These are phyloP conservation scores for Acidiella bohemica DNA, from an alignment of 495 filamentous ascomycete genomes.

Conservation along the genomic window DNA sequence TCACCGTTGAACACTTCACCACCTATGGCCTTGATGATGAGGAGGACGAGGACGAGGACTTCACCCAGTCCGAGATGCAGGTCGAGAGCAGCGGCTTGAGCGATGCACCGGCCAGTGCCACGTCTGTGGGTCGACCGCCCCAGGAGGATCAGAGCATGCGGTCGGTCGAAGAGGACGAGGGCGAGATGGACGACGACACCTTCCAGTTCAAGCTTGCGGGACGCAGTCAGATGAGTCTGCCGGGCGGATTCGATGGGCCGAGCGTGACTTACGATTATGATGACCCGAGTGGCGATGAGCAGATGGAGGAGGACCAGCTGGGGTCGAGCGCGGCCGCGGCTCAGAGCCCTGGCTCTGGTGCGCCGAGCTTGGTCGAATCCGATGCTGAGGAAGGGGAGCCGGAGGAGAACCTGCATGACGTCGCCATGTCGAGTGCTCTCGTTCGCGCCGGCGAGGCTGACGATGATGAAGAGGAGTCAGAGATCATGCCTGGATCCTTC, in stretches of 20 bases:
- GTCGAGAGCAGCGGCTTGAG: conserved; percentile 10
- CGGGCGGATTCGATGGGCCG: conserved; percentile 10
- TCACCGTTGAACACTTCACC: conserved; percentile 86
- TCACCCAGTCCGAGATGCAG: conserved; percentile 37
- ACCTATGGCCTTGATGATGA: conserved; percentile 89
- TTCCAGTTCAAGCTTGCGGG: conserved; percentile 17
- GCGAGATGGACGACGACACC: conserved; percentile 16
- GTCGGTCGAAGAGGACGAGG: conserved; percentile 5
- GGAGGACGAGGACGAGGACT: conserved; percentile 48
- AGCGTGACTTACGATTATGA: conserved; percentile 9
- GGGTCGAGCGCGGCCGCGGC: conserved; percentile 11
- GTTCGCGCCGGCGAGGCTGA: conserved; percentile 41
- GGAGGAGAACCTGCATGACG: conserved; percentile 7
- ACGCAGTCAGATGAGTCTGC: conserved; percentile 10
- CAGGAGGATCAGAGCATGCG: conserved; percentile 12
- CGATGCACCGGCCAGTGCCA: conserved; percentile 12
- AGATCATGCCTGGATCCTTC: conserved; percentile 59
- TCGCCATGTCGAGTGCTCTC: no score
- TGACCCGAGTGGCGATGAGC: conserved; percentile 6
- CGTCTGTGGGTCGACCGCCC: background rate
- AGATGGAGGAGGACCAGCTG: conserved; percentile 6
- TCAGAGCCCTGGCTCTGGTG: conserved; percentile 14
- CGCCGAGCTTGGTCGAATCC: conserved; percentile 38
- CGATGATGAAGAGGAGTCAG: conserved; percentile 43
- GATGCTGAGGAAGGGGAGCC: conserved; percentile 82